Conservation (phyloP, 352 stramenopile species). For the Poterioochromonas sp. region DNA sequence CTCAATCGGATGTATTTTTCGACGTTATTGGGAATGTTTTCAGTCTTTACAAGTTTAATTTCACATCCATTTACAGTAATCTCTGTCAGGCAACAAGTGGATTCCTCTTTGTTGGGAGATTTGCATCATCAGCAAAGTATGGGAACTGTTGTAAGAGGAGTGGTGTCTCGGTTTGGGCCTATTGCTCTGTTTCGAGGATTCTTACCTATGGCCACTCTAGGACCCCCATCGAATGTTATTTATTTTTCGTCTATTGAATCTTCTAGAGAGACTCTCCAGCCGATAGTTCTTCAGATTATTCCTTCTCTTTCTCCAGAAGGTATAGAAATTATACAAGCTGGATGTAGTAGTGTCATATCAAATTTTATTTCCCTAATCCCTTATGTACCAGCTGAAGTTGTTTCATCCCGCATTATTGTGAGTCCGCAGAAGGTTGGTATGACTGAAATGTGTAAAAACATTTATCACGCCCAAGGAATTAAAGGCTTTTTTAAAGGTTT, state of each 20-base stretch:
- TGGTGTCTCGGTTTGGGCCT: not conserved
- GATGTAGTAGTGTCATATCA: not conserved
- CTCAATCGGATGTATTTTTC: not conserved
- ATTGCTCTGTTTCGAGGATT: slow-evolving; percentile 18
- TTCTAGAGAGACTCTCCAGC: not conserved
- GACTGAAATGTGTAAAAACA: not conserved
- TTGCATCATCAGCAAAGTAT: not conserved
- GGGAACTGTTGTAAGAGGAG: not conserved
- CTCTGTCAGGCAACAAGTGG: not conserved
- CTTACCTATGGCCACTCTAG: not conserved
- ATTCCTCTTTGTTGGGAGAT: not conserved
- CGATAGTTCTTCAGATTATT: not conserved
- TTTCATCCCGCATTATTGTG: slow-evolving; percentile 7
- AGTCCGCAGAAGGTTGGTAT: not conserved
- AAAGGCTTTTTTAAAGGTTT: not conserved
- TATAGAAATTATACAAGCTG: not conserved
- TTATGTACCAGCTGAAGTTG: slow-evolving; percentile 12
- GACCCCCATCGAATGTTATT: not conserved
- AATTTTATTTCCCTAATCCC: not conserved
- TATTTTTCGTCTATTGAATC: not conserved
- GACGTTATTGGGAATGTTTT: not conserved
- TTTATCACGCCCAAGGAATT: not conserved
- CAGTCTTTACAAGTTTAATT: not conserved
- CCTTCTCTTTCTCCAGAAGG: not conserved
- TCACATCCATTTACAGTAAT: slow-evolving; percentile 22